Base-by-base conservation (phyloP, 345 rosid species). In the Citrus glauca region DNA sequence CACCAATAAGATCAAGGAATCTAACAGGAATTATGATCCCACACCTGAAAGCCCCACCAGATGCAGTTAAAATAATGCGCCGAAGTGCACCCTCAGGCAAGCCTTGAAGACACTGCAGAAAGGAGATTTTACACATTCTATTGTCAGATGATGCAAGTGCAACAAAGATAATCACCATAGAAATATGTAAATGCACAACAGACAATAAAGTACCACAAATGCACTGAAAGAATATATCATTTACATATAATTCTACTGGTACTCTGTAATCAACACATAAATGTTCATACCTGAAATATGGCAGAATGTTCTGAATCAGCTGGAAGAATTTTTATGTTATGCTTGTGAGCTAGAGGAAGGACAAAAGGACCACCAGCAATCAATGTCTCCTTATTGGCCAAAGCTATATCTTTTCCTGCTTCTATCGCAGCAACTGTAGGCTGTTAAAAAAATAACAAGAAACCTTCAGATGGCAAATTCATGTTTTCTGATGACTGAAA, bases 231-330 rank as follows among this genome's bases (percentile, higher is more conserved):
- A 11, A 75, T 75, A 32, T 22, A 22, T 6, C 6, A 53, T 30
- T 42, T n/a, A 37, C 62, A 11, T 33, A 22, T 33, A 35, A 24
- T 25, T 24, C 9, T 61, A 53, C 57, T 76, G 13, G 45, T 17
- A 57, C 65, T 25, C 25, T 7, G 40, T 13, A 35, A 74, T 68
- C 17, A 37, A 62, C 57, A 66, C 27, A 53, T 16, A 50, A 1
- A 32, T 59, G 60, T 77, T 68, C 79, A 61, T 83, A 94, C 98
- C 98, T 96, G 99, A 84, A 96, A 96, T 84, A 96, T 94, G 50
- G 99, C 98, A 78, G 98, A 96, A 86, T 96, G 99, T 81, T 96
- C 99, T 6, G 99, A 96, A 91, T 96, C 99, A 76, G 99, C 97
- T 1, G 98, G 98, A 84, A 96, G 98, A 82, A 96, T 96, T 81